A percentile compares a stretch with the other conserved stretches of the same genome.
Conservation (phyloP, 768 basidiomycete genomes). For the Multifurca ochricompacta region DNA sequence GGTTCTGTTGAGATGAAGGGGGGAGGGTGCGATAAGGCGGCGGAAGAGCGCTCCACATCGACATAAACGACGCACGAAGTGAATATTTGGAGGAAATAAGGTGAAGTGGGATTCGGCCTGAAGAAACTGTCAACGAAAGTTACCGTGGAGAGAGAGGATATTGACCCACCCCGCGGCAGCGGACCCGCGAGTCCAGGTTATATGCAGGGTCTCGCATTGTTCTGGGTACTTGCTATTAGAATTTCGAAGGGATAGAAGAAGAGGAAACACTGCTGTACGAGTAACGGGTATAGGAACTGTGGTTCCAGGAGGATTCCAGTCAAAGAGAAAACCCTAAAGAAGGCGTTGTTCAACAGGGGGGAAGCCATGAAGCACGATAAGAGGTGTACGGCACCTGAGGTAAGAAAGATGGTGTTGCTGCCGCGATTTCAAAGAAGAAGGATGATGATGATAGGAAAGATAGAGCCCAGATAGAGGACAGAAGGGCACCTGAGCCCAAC, state of each 20-base stretch:
- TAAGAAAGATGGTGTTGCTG: not conserved
- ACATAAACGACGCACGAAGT: conserved; percentile 41
- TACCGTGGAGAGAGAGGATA: too few relatives aligned
- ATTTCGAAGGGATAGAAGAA: not conserved
- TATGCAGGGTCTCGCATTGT: conserved; percentile 29
- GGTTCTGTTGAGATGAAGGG: conserved; percentile 28
- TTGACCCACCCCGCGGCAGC: conserved; percentile 25
- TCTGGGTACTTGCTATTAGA: conserved; percentile 19
- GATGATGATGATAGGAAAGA: not conserved
- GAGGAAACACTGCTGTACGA: conserved; percentile 15
- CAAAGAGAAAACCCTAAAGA: conserved; percentile 28
- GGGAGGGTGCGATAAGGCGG: not conserved
- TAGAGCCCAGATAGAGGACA: not conserved
- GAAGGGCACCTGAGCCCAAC: not conserved
- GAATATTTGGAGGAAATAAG: conserved; percentile 54
- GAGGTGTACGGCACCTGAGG: conserved; percentile 5
- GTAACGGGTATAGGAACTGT: conserved; percentile 28
- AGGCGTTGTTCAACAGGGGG: not conserved
- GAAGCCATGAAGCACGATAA: not conserved
- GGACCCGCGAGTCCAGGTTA: conserved; percentile 26
- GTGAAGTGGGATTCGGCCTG: conserved; percentile 48
- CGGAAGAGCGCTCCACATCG: not conserved
- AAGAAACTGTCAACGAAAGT: conserved; percentile 1
- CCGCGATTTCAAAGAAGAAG: not conserved
- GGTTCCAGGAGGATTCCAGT: conserved; percentile 26